Base-by-base conservation (phyloP, 2,329 filamentous ascomycete genomes). In the Penicillium sp. region DNA sequence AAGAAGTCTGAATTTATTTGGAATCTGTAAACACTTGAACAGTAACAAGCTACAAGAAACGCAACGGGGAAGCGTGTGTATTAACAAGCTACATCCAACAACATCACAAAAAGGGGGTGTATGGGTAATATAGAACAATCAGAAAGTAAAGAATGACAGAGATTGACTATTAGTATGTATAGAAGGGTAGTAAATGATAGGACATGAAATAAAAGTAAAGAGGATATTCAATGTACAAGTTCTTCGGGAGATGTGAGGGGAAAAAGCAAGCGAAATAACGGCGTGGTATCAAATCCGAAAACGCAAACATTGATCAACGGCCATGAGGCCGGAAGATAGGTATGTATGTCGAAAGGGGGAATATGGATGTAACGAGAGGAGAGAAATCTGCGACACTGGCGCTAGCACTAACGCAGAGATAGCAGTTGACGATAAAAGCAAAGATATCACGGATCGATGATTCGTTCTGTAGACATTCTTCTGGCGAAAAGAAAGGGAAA, bases 231-330 rank as follows among this genome's bases (percentile, higher is more conserved):
- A 48, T 53, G 50, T 56, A 51, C 56, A 51, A 58, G 39, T 2
- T 46, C 37, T 42, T 52, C 42, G 39, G 38, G 48, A 37, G 34
- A 29, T 43, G 22, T 51, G 39, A 44, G 45, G 32, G 42, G 48
- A 47, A 50, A 45, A 53, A 53, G 31, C 31, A 38, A 44, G 46
- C 35, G 50, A 48, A 60, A 49, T 22, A 62, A 55, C 60, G 48
- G 60, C 57, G 60, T 66, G 64, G 64, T 66, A 66, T 66, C 64
- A 66, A 64, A 65, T 64, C 64, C 62, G 56, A 65, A 60, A 61
- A 59, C 56, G 54, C 57, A 53, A 63, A 60, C 58, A 44, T 55
- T 22, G 47, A 53, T 61, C 63, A 62, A 59, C 53, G 61, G 57
- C 61, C 61, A 56, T 47, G 50, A 45, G 39, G 45, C 46, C 39